These are phyloP conservation scores for Picocystis sp. DNA, from an alignment of 163 green algal species.

Conservation along the genomic window DNA sequence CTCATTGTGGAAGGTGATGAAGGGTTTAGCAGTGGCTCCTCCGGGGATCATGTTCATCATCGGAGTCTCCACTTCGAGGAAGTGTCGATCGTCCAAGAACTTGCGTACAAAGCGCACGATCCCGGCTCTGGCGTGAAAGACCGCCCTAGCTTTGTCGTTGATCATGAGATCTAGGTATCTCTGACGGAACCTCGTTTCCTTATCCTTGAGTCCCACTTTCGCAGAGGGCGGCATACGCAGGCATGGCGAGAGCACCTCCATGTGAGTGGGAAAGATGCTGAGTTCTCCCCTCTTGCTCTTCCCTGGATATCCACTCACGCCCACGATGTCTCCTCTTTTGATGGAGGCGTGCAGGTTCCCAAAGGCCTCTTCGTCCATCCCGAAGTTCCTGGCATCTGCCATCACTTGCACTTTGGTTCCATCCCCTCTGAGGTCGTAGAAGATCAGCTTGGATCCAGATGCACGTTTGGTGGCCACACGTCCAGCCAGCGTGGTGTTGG, in stretches of 20 bases:
- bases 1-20: conserved; percentile 98
- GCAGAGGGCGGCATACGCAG: conserved; percentile 85
- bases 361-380: conserved; percentile 55
- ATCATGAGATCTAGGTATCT: conserved; percentile 92
- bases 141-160: conserved; percentile 55
- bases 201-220: conserved; percentile 62
- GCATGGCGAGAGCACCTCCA: conserved; percentile 79
- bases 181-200: conserved; percentile 89
- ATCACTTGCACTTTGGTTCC: conserved; percentile 87
- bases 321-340: conserved; percentile 92
- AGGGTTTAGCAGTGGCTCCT: conserved; percentile 80
- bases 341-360: conserved; percentile 43
- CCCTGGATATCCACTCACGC: conserved; percentile 69
- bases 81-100: conserved; percentile 76
- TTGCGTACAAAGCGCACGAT: conserved; percentile 75
- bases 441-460: conserved; percentile 78
- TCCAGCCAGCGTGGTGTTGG: conserved; percentile 32
- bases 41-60: conserved; percentile 99
- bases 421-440: conserved; percentile 80
- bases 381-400: conserved; percentile 44
- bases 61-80: conserved; percentile 97
- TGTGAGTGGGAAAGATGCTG: conserved; percentile 66
- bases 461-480: conserved; percentile 68
- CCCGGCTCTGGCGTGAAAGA: conserved; percentile 63
- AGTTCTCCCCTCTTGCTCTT: conserved; percentile 96